phyloP scores from a whole-genome alignment of 768 basidiomycete species.

The Terana coerulea region DNA sequence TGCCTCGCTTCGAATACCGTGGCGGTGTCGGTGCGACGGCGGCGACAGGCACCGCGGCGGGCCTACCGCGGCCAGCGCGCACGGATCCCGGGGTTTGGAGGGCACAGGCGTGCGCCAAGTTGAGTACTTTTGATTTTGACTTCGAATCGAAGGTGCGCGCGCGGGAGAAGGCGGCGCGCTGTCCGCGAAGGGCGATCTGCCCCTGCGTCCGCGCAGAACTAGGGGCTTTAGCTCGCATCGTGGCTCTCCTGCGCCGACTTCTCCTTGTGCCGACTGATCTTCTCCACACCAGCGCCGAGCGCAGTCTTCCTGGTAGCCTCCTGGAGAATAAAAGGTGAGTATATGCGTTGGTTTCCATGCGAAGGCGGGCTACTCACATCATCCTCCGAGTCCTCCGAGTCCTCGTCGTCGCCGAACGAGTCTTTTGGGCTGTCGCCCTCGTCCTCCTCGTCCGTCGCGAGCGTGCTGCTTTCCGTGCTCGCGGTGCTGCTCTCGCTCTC shows the following conservation, averaged over 20 bases:
- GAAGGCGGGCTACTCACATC: constrained; percentile 15
- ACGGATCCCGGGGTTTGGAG: constrained; percentile 1
- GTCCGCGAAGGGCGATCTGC: too few relatives aligned
- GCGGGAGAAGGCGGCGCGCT: not conserved
- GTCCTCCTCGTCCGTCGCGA: constrained; percentile 28
- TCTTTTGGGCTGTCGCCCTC: constrained; percentile 23
- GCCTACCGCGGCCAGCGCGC: too few relatives aligned
- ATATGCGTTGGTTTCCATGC: not conserved
- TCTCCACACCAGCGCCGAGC: constrained; percentile 45
- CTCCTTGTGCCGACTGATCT: constrained; percentile 40
- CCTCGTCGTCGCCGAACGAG: constrained; percentile 20
- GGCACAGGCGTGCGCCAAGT: not conserved
- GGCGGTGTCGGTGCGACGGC: not conserved
- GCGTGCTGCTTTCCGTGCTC: constrained; percentile 19
- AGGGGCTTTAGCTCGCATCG: not conserved
- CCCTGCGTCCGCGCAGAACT: not conserved
- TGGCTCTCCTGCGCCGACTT: constrained; percentile 5
- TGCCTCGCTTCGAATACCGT: not conserved
- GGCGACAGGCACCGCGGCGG: too few relatives aligned
- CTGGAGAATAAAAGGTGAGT: constrained; percentile 3
- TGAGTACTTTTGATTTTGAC: constrained; percentile 1
- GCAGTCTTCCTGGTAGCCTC: constrained; percentile 15
- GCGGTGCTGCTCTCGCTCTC: constrained; percentile 18
- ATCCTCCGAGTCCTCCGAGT: constrained; percentile 17
- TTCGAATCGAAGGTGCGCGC: not conserved